phyloP scores from a whole-genome alignment of 352 stramenopile species.

The Phytophthora capsici region DNA sequence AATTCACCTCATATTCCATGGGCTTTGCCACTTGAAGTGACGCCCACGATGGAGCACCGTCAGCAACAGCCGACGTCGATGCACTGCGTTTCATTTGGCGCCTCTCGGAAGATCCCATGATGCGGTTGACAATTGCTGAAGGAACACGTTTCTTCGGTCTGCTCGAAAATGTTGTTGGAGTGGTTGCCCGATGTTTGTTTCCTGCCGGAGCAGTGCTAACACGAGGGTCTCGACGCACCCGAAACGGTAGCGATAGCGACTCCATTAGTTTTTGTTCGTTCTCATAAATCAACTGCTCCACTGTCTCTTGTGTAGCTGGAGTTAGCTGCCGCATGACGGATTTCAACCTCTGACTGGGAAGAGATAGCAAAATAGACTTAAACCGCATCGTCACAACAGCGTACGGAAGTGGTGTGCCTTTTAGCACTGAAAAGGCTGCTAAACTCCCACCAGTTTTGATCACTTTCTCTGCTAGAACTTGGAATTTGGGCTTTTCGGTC shows the following conservation, averaged over 20 bases:
- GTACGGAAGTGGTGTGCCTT: conserved; percentile 40
- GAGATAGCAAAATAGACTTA: conserved; percentile 63
- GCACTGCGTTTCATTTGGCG: conserved; percentile 34
- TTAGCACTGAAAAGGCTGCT: conserved; percentile 42
- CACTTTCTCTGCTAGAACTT: conserved; percentile 49
- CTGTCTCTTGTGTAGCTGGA: conserved; percentile 20
- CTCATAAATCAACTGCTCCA: conserved; percentile 49
- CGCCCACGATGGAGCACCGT: conserved; percentile 49
- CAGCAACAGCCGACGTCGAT: conserved; percentile 26
- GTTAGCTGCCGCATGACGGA: conserved; percentile 59
- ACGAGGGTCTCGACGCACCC: conserved; percentile 24
- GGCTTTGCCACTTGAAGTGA: conserved; percentile 54
- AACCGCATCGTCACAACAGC: conserved; percentile 50
- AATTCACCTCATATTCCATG: conserved; percentile 68
- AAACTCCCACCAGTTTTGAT: conserved; percentile 50
- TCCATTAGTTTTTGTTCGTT: conserved; percentile 45
- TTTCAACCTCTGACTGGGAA: conserved; percentile 58
- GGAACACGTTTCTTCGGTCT: conserved; percentile 26
- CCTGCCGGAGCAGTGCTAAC: conserved; percentile 20
- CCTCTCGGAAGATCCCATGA: conserved; percentile 27
- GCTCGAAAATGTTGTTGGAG: not conserved
- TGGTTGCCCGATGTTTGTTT: conserved; percentile 1
- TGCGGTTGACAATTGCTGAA: conserved; percentile 17
- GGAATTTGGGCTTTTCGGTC: conserved; percentile 12
- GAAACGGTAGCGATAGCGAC: conserved; percentile 35